A percentile compares a stretch with the other conserved stretches of the same genome.
Evolutionary conservation across 2,329 filamentous ascomycete species (phyloP).

Genomic region (Tolypocladium pustulatum): DNA sequence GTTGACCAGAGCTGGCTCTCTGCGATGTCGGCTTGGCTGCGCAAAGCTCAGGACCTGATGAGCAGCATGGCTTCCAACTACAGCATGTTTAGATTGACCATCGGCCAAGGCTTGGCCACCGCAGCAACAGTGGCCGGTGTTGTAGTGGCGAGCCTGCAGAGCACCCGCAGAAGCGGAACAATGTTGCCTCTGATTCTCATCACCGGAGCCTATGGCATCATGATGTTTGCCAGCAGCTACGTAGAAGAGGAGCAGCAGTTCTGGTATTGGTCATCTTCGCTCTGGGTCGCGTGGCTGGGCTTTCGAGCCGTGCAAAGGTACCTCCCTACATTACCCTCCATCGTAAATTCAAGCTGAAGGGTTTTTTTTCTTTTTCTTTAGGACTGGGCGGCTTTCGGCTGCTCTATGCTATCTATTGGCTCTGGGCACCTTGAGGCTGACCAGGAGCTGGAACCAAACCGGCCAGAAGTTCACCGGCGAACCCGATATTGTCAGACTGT

Average conservation of each 20-base stretch:
- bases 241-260: conserved; percentile 98
- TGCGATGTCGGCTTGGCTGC: conserved; percentile 51
- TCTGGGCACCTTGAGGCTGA: conserved; percentile 53
- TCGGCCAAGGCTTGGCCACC: conserved; percentile 30
- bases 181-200: conserved; percentile 37
- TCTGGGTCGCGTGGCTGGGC: conserved; percentile 52
- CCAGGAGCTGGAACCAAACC: conserved; percentile 87
- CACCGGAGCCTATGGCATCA: conserved; percentile 57
- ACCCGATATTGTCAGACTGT: conserved; percentile 69
- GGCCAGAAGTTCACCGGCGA: conserved; percentile 93
- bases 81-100: conserved; percentile 51
- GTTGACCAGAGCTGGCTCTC: conserved; percentile 29
- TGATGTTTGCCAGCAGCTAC: conserved; percentile 98
- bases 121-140: conserved; percentile 15
- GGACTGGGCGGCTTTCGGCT: conserved; percentile 15
- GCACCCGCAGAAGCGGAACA: conserved; percentile 3
- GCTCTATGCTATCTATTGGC: conserved; percentile 30
- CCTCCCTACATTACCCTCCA: background rate
- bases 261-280: conserved; percentile 84
- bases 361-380: conserved; percentile 7
- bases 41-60: conserved; percentile 65
- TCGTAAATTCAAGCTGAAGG: conserved; percentile 3
- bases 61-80: conserved; percentile 92
- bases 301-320: conserved; percentile 34
- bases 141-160: conserved; percentile 5